These are phyloP conservation scores for Cercospora citrullina DNA, from an alignment of 2,329 filamentous ascomycete genomes.

Conservation along the genomic window DNA sequence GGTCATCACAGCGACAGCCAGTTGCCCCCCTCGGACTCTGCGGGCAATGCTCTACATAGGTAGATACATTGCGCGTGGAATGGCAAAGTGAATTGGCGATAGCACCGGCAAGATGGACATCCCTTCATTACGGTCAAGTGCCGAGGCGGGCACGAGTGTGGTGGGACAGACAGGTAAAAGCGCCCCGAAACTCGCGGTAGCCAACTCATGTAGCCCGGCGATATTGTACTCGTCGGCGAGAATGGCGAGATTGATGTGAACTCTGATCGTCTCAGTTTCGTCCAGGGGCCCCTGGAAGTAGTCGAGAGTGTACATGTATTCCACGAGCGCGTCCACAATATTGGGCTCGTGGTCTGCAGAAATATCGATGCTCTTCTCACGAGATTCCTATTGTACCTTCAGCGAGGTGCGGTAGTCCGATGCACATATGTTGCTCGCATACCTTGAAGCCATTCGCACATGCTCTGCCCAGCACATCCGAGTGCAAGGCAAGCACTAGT, in stretches of 20 bases:
- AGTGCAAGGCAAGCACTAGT: background rate
- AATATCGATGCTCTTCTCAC: background rate
- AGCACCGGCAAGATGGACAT: too few relatives aligned
- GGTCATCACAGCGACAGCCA: too few relatives aligned
- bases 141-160: too few relatives aligned
- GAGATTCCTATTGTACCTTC: background rate
- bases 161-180: too few relatives aligned
- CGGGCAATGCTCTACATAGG: too few relatives aligned
- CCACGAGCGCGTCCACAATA: background rate
- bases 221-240: conserved; percentile 3
- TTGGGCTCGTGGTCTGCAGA: background rate
- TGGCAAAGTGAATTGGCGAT: too few relatives aligned
- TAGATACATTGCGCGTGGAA: too few relatives aligned
- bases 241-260: background rate
- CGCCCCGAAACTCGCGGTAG: too few relatives aligned
- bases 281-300: background rate
- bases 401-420: background rate
- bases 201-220: background rate
- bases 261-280: background rate
- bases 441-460: background rate
- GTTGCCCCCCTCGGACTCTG: too few relatives aligned
- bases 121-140: too few relatives aligned
- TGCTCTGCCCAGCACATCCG: background rate
- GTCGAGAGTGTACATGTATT: conserved; percentile 2
- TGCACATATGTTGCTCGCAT: background rate